A percentile compares a stretch with the other conserved stretches of the same genome.
These are phyloP conservation scores for Pholiota microspora DNA, from an alignment of 768 basidiomycete genomes.

Conservation along the genomic window DNA sequence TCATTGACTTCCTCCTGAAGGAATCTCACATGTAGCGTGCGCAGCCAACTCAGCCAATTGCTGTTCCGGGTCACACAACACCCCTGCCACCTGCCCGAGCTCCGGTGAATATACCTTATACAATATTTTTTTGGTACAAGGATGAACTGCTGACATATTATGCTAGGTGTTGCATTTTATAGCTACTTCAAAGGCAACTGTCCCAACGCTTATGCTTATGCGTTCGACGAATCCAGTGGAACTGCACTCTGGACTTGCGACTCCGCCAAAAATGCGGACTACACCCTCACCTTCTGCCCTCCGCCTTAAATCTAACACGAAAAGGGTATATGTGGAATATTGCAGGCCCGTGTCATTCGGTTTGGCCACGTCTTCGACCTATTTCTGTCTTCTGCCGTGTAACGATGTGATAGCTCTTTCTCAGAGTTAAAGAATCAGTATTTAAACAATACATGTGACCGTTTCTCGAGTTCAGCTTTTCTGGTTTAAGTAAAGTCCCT, in stretches of 20 bases:
- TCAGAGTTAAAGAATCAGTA: too few relatives aligned
- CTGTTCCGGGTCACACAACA: slow-evolving; percentile 53
- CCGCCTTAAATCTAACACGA: background rate
- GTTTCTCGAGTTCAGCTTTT: too few relatives aligned
- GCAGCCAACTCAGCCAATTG: slow-evolving; percentile 59
- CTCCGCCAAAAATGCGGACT: slow-evolving; percentile 36
- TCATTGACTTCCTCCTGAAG: too few relatives aligned
- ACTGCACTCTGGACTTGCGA: slow-evolving; percentile 54
- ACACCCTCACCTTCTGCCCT: slow-evolving; percentile 48
- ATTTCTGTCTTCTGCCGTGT: background rate
- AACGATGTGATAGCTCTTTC: too few relatives aligned
- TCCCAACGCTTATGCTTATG: slow-evolving; percentile 50
- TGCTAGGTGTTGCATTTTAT: slow-evolving; percentile 39
- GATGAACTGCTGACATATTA: slow-evolving; percentile 6
- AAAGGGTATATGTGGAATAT: background rate
- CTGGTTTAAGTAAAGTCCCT: too few relatives aligned
- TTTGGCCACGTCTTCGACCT: background rate
- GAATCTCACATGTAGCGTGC: background rate
- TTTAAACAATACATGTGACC: too few relatives aligned
- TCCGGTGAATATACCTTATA: slow-evolving; percentile 28
- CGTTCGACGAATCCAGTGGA: slow-evolving; percentile 47
- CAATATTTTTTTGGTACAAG: background rate
- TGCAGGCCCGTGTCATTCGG: background rate
- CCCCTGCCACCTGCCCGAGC: slow-evolving; percentile 51
- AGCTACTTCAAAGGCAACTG: slow-evolving; percentile 42